Conservation (phyloP, 2,329 filamentous ascomycete species). For the Aspergillus chevalieri region DNA sequence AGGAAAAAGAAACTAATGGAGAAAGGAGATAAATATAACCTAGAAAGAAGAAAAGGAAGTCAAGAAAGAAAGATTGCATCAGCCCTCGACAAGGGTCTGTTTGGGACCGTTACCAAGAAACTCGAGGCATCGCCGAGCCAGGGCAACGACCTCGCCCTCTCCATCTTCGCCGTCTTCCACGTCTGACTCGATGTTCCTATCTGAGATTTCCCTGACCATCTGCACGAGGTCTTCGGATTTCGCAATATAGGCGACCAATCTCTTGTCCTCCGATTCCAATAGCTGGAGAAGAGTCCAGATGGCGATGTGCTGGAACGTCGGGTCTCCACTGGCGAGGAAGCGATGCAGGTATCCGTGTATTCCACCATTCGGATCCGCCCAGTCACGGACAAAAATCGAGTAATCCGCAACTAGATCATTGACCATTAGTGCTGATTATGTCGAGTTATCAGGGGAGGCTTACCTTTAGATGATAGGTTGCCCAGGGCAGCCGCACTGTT, state of each 20-base stretch:
- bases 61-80: conserved; percentile 5
- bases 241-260: conserved; percentile 79
- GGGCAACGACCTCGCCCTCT: conserved; percentile 83
- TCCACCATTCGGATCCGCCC: conserved; percentile 84
- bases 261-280: conserved; percentile 88
- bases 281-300: conserved; percentile 97
- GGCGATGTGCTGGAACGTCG: conserved; percentile 97
- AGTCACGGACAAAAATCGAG: conserved; percentile 89
- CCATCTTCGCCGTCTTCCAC: conserved; percentile 83
- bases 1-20: conserved; percentile 10
- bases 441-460: conserved; percentile 14
- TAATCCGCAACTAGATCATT: conserved; percentile 75
- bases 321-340: conserved; percentile 88
- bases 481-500: conserved; percentile 95
- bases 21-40: not conserved
- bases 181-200: conserved; percentile 80
- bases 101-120: conserved; percentile 73
- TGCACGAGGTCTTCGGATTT: conserved; percentile 86
- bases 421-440: conserved; percentile 17
- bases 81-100: conserved; percentile 73
- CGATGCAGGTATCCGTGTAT: conserved; percentile 92
- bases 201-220: conserved; percentile 86
- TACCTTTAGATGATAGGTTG: conserved; percentile 95
- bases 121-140: conserved; percentile 85
- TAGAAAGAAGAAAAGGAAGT: not conserved